phyloP scores from a whole-genome alignment of 208 protist genomes.

The Leishmania mexicana region DNA sequence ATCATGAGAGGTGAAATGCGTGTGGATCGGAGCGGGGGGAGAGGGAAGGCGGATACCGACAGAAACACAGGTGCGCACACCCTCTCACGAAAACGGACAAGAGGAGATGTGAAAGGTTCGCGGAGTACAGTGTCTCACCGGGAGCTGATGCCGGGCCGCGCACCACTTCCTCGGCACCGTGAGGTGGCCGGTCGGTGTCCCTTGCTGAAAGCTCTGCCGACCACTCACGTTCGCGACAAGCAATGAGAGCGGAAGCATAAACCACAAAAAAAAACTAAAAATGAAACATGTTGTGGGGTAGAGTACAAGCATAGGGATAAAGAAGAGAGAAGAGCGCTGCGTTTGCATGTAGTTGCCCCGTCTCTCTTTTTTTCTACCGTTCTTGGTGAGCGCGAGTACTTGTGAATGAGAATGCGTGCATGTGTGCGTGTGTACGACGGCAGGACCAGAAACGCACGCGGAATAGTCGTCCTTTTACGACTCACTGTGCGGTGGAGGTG shows the following conservation, averaged over 20 bases:
- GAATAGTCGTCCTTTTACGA: neutral
- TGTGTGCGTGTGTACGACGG: neutral
- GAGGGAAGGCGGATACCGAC: neutral
- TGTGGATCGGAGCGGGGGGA: neutral
- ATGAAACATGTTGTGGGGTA: neutral
- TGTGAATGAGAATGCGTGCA: neutral
- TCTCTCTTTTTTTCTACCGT: neutral
- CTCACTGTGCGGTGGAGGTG: neutral
- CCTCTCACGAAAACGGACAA: neutral
- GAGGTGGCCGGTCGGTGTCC: neutral
- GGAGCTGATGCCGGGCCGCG: neutral
- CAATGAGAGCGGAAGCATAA: neutral
- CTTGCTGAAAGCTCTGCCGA: neutral
- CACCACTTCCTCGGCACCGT: neutral
- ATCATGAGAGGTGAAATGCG: neutral
- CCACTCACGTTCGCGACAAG: neutral
- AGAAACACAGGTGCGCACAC: neutral
- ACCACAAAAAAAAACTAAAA: neutral
- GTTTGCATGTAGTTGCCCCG: neutral
- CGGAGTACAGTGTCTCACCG: neutral
- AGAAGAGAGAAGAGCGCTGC: neutral
- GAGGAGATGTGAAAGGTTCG: neutral
- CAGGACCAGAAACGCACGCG: neutral
- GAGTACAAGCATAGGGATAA: conserved; percentile 1
- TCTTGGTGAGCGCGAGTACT: neutral